A percentile compares a stretch with the other conserved stretches of the same genome.
Evolutionary conservation across 2,329 filamentous ascomycete species (phyloP).

Genomic region (Colletotrichum incanum): DNA sequence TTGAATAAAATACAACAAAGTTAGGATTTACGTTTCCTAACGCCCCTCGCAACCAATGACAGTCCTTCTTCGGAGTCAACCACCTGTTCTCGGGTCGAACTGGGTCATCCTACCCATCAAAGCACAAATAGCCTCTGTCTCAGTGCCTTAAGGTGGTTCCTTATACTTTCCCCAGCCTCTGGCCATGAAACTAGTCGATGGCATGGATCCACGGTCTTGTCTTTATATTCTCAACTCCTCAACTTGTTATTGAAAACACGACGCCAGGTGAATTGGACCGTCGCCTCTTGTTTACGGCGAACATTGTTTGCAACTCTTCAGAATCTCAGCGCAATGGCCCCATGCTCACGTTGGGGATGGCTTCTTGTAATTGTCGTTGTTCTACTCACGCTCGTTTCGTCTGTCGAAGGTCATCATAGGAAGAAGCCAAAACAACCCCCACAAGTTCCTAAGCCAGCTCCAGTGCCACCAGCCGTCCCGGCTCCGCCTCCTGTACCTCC

Average conservation of each 20-base stretch:
- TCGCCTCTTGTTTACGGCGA: background rate
- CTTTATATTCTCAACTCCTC: slow-evolving; percentile 21
- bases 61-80: background rate
- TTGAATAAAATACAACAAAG: background rate
- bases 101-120: slow-evolving; percentile 27
- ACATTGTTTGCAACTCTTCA: too few relatives aligned
- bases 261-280: background rate
- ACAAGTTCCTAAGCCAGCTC: background rate
- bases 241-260: too few relatives aligned
- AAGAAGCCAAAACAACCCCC: background rate
- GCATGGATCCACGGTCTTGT: slow-evolving; percentile 14
- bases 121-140: slow-evolving; percentile 42
- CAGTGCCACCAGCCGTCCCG: background rate
- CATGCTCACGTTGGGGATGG: slow-evolving; percentile 15
- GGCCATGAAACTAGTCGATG: slow-evolving; percentile 14
- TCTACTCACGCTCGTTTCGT: slow-evolving; percentile 3
- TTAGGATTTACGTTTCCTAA: background rate
- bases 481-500: background rate
- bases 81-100: background rate
- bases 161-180: background rate
- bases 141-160: slow-evolving; percentile 1
- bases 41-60: slow-evolving; percentile 8
- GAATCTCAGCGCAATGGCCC: slow-evolving; percentile 20
- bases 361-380: background rate
- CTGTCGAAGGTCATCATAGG: background rate